Evolutionary conservation across 805 yeast genomes (phyloP), one percentile per base, ranked within the genome.

Genomic region (Metschnikowia shivogae): DNA sequence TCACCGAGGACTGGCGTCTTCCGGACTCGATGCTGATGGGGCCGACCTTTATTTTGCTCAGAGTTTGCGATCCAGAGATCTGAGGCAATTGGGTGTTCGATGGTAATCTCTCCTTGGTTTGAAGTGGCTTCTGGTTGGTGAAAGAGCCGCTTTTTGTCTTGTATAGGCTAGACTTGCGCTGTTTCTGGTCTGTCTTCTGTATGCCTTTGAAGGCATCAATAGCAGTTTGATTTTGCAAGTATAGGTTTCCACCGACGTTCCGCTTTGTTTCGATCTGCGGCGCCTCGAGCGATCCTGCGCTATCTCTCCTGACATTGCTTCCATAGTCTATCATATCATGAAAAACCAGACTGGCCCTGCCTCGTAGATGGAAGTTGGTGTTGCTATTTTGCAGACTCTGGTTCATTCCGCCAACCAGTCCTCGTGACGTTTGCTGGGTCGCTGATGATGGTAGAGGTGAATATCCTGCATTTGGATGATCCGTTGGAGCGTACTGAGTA

Each of bases 1-100:
- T 81, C 36, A 86, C 75, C 24, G 96, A 93, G 1, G 95, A 88
- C 27, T 70, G 69, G 26, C 70, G 47, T 29, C 57, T 44, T 34
- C 44, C 49, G 5, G 54, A 57, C 26, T 51, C 54, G 17, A 58
- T 61, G 43, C 59, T 55, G 19, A 67, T 59, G 1, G 73, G 72
- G 0, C 70, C 71, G n/a, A 68, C 64, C 36, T 59, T 65, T 12
- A 67, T 51, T 36, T 54, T 55, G 43, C 54, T 48, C 49, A 43
- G 46, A 8, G 46, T 27, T 19, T 46, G 48, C 8, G 36, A 38
- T 9, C 31, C 34, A 5, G 46, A 43, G 2, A 41, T 20, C 7
- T 34, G 46, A 3, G 34, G 28, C 13, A 34, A 39, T 9, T 3
- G 10, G 4, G 39, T 4, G 11, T 22, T 42, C 10, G 39, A n/a